phyloP scores from a whole-genome alignment of 306 rosid genomes.

The Purshia tridentata region DNA sequence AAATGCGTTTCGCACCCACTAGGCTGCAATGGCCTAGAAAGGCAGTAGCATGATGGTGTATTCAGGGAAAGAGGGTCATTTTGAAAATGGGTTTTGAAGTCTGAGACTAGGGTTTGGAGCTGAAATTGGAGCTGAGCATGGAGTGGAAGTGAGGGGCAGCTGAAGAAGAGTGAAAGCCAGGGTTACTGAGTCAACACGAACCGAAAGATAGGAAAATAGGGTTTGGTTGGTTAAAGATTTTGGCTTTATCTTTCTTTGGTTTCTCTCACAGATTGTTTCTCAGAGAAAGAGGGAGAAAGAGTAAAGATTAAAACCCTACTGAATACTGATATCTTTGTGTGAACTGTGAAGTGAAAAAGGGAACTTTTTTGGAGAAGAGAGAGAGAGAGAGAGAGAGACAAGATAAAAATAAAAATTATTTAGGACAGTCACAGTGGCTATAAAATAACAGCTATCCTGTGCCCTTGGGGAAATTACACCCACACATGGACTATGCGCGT shows the following conservation, averaged over 20 bases:
- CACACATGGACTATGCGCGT: slow-evolving; percentile 2
- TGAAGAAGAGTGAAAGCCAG: slow-evolving; percentile 26
- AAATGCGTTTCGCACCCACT: slow-evolving; percentile 33
- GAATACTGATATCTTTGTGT: slow-evolving; percentile 7
- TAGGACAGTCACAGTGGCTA: slow-evolving; percentile 25
- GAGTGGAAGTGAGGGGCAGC: slow-evolving; percentile 9
- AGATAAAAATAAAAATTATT: neutral
- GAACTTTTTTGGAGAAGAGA: slow-evolving; percentile 17
- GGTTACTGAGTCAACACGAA: slow-evolving; percentile 35
- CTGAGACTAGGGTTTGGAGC: slow-evolving; percentile 48
- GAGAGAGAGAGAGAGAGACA: slow-evolving; percentile 22
- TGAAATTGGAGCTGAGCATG: slow-evolving; percentile 37
- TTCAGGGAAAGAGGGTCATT: slow-evolving; percentile 47
- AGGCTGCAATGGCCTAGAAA: slow-evolving; percentile 36
- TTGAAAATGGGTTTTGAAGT: slow-evolving; percentile 13
- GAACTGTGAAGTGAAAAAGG: slow-evolving; percentile 31
- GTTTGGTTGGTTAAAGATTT: slow-evolving; percentile 36
- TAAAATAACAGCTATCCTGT: slow-evolving; percentile 32
- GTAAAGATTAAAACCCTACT: slow-evolving; percentile 59
- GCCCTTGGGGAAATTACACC: neutral
- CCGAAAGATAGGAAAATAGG: slow-evolving; percentile 29
- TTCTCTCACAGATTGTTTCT: slow-evolving; percentile 40
- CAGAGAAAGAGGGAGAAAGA: slow-evolving; percentile 15
- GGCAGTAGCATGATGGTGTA: slow-evolving; percentile 48
- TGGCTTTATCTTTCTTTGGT: slow-evolving; percentile 34